Base-by-base conservation (phyloP, 2,329 filamentous ascomycete species). In the Monosporascus ibericus region DNA sequence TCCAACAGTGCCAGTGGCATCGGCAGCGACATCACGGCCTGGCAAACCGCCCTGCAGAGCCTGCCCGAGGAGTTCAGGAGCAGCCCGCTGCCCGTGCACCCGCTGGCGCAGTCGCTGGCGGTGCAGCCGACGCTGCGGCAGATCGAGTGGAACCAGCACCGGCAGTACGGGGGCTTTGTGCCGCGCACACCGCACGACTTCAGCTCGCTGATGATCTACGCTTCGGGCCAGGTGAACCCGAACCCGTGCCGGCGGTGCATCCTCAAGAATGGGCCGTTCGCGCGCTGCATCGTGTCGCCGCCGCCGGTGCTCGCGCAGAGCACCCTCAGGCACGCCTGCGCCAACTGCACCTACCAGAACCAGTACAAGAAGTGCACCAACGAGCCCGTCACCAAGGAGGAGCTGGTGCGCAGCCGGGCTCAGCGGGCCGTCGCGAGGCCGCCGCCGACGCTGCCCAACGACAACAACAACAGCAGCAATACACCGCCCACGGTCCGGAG, bases 261-360 rank as follows among this genome's bases (percentile, higher is more conserved):
- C 6, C 48, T 63, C 18, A 58, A 51, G 39, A 64, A 65, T 49
- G 63, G 64, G 1, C 64, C 63, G n/a, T 66, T 58, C 39, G 57
- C 59, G 17, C 57, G 47, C 11, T 66, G 64, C 47, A 44, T 66
- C 3, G 58, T 64, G 11, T 53, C 63, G 6, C 63, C 63, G 15
- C 61, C 62, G 0, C 24, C 53, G 2, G 61, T 65, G 11, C 52
- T 65, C 9, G 59, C 59, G 1, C 39, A 57, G 30, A 62, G 59
- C 40, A 53, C 47, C 20, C 30, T 65, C n/a, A 55, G 51, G 44
- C 64, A 66, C 42, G 63, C 60, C 9, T 65, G 64, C n/a, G 61
- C 63, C 14, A 65, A 64, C 39, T 66, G 64, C 57, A 65, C 60
- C 2, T 65, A 65, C 37, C 63, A 65, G 47, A 62, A 60, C 17